Conservation (phyloP, 768 basidiomycete genomes). For the Candolleomyces aberdarensis region DNA sequence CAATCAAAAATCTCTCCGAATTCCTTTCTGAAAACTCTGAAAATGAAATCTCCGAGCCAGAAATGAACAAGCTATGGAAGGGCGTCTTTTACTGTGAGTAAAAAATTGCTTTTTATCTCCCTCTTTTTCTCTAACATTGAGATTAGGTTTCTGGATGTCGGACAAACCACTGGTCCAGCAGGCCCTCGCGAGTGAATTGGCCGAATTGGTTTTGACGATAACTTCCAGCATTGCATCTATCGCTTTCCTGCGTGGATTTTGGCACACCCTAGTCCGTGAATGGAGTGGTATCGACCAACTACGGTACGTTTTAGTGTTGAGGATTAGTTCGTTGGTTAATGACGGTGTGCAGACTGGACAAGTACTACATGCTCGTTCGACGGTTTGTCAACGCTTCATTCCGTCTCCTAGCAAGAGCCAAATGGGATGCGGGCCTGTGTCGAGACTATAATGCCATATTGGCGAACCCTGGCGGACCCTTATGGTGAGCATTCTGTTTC, state of each 20-base stretch:
- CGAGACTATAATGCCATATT: constrained; percentile 70
- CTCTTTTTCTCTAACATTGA: neutral
- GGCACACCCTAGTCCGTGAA: constrained; percentile 86
- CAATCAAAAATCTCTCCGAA: constrained; percentile 70
- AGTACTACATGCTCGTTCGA: constrained; percentile 94
- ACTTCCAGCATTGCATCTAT: constrained; percentile 55
- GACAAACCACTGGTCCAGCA: constrained; percentile 98
- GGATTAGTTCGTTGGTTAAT: neutral
- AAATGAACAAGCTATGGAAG: constrained; percentile 96
- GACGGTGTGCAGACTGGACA: constrained; percentile 56
- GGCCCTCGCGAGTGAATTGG: constrained; percentile 80
- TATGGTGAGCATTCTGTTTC: constrained; percentile 55
- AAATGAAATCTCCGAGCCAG: constrained; percentile 60
- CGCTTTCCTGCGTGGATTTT: constrained; percentile 83
- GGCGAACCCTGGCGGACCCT: constrained; percentile 64
- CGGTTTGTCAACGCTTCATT: constrained; percentile 86
- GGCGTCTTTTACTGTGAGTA: constrained; percentile 91
- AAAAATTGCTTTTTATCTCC: neutral
- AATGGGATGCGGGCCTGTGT: constrained; percentile 62
- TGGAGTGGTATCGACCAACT: constrained; percentile 92
- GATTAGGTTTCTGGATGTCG: constrained; percentile 97
- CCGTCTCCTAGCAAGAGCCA: constrained; percentile 63
- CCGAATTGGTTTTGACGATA: constrained; percentile 76
- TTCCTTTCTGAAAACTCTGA: constrained; percentile 74
- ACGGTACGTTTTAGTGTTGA: constrained; percentile 48